Evolutionary conservation across 1,284 basidiomycete genomes (phyloP), one percentile per base, ranked within the genome.

Genomic region (Afroboletus lepidellus): DNA sequence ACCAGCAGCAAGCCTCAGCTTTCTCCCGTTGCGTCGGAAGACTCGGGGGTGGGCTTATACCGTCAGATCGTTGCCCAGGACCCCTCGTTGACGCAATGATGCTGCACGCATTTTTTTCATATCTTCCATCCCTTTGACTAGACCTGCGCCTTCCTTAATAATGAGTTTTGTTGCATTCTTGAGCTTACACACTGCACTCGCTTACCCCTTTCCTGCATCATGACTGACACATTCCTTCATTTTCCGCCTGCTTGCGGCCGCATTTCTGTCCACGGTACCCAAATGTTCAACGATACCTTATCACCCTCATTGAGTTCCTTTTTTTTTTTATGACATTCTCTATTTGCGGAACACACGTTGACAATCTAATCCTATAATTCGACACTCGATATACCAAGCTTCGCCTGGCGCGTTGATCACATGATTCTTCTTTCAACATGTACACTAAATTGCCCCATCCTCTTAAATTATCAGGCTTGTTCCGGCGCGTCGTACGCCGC

Each of bases 11-110:
- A 86, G 67, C 69, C 74, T 30, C 72, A 87, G 29, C 72, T 79
- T 16, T 89, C 87, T 9, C 87, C 88, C 53, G 85, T 85, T 30
- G 87, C 84, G n/a, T 89, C 86, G 36, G 88, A 91, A 66, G 88
- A 91, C 67, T 91, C 89, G 50, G 87, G 86, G 58, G 86, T 91
- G 59, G 87, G 85, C 56, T 69, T 91, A 63, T 89, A 90, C 73
- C 83, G 86, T 54, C 85, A 88, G 69, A 80, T 90, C 66, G 76
- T 90, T 61, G 82, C 80, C 41, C 80, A 87, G 60, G 84, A 90
- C 65, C 84, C 83, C 41, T 80, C 83, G 54, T 72, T 90, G 67
- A 78, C 76, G 62, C 71, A 68, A 67, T 68, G 77, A 71, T 75
- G 62, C 62, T 58, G 53, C 46, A 57, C 59, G 54, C 59, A 18